Base-by-base conservation (phyloP, 257 asterid species). In the Vinca minor region DNA sequence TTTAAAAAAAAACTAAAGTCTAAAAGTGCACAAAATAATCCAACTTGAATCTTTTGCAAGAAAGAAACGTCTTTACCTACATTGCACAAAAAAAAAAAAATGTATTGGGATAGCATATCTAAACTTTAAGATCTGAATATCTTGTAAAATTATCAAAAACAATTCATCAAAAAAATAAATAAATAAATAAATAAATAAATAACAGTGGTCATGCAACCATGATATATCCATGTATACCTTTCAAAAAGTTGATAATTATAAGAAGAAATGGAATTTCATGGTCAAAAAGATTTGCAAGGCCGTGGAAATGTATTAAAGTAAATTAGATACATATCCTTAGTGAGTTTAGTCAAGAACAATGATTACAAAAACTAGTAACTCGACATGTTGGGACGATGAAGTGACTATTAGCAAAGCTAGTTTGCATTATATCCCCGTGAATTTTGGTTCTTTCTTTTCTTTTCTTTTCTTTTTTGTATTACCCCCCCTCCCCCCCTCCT, bases 291-390 rank as follows among this genome's bases (percentile, higher is more conserved):
- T 48, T 59, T 66, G 48, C 18, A 34, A 52, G 18, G 36, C 56
- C 39, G 75, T 44, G 65, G 72, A 54, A 74, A 64, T 69, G 44
- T 47, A 53, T 45, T 45, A 54, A 69, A 49, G 63, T 18, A 23
- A 42, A 31, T 23, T 17, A 50, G 53, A 17, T 2, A 56, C 41
- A 2, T 74, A 41, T 31, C 32, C 26, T 59, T 42, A 23, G 55
- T 50, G 73, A 28, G 60, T 42, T 36, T 62, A 32, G 76, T 75
- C 70, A 75, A 75, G 62, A 47, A 26, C 41, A 61, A 70, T 70
- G 54, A 75, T 70, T 70, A 49, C 72, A 28, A 9, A 2, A 59
- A 64, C 60, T 52, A 32, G 64, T 64, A 69, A 50, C 46, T 35
- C 36, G 72, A 74, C 69, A 69, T 68, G 65, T 69, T 44, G 65